A percentile compares a stretch with the other conserved stretches of the same genome.
These are phyloP conservation scores for Mycena indigotica DNA, from an alignment of 768 basidiomycete genomes.

Conservation along the genomic window DNA sequence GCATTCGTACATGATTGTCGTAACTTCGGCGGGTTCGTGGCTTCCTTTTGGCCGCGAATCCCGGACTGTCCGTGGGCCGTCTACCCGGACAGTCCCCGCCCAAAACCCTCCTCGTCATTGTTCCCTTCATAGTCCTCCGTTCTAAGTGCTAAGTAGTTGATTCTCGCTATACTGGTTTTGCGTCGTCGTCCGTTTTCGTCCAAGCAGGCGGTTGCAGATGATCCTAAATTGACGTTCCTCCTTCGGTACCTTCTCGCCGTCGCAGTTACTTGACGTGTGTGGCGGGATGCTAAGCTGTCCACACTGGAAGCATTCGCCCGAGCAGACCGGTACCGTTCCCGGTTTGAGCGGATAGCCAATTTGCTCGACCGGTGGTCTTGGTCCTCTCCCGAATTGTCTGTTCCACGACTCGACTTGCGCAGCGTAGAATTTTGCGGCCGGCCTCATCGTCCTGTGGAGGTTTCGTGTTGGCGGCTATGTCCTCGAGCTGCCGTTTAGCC, in stretches of 20 bases:
- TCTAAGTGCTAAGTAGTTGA: constrained; percentile 12
- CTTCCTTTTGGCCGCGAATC: background rate
- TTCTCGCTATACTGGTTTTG: constrained; percentile 6
- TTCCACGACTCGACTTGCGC: background rate
- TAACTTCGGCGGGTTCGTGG: constrained; percentile 19
- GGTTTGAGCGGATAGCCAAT: constrained; percentile 16
- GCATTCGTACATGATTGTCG: background rate
- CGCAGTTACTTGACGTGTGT: constrained; percentile 8
- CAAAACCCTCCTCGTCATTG: constrained; percentile 27
- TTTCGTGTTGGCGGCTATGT: background rate
- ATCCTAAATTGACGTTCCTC: constrained; percentile 4
- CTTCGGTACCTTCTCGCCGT: background rate
- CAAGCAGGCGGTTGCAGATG: background rate
- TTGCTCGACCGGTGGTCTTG: background rate
- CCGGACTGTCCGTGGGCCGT: constrained; percentile 7
- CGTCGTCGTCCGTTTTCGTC: background rate
- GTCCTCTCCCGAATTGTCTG: background rate
- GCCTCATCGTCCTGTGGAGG: background rate
- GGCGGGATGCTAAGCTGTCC: constrained; percentile 1
- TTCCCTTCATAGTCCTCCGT: background rate
- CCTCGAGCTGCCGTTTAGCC: constrained; percentile 1
- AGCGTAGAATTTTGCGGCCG: background rate
- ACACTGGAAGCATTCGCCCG: constrained; percentile 18
- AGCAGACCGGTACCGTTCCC: background rate
- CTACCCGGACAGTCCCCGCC: constrained; percentile 26